Evolutionary conservation across 1,284 basidiomycete species (phyloP), one percentile per base, ranked within the genome.

Genomic region (Cryptococcus wingfieldii): DNA sequence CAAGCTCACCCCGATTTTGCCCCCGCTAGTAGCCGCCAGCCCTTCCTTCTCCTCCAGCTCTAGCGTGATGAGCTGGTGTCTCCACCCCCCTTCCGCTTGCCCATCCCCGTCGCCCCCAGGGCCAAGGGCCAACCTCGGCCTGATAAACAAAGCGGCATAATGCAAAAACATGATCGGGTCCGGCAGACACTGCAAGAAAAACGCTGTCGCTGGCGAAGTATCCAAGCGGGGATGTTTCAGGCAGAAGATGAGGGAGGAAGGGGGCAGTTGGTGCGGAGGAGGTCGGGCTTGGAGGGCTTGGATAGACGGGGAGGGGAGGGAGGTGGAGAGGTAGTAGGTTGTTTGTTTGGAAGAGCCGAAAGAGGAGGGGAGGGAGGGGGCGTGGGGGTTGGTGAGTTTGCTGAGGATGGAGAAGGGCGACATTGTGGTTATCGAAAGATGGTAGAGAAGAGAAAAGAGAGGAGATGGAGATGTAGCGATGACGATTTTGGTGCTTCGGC

Each of bases 181-280:
- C 9, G 69, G 69, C 18, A 69, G 42, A 39, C 60, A 66, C 4
- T 53, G 19, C 14, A 69, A 54, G 57, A 72, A 68, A 61, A 70
- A 72, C 4, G 58, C 38, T 6, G 64, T 63, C 7, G 56, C 47
- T 23, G 49, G 41, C 7, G 57, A 61, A 9, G 23, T 28, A 6
- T 34, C 37, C 4, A 56, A 58, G 19, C 41, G 54, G 13, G 62
- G 64, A 42, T 61, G 67, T 12, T 59, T 62, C 10, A 68, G 57
- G 8, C 55, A 54, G 55, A 66, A 62, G 16, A 66, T 39, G 7
- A 68, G 55, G 5, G 57, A 52, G n/a, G 47, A 38, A 6, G 55
- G 31, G 7, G 61, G 60, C 14, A 61, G 42, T 1, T 39, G 42
- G 18, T 34, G 50, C 5, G 61, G 61, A 5, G 47, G 14, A 5